Evolutionary conservation across 768 basidiomycete species (phyloP).

Genomic region (Filobasidium floriforme): DNA sequence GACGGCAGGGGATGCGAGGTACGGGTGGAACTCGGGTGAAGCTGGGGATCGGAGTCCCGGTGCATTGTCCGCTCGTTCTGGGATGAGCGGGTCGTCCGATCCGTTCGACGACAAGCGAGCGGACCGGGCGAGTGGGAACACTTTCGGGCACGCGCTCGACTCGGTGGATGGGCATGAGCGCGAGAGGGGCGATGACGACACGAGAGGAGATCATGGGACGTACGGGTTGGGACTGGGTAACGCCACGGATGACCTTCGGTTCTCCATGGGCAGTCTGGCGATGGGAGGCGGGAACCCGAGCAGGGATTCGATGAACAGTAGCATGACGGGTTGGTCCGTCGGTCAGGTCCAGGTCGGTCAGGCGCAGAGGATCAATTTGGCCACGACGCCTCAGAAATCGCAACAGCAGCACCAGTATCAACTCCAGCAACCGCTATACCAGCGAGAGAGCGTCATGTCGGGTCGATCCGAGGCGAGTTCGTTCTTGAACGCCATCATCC

Average conservation of each 20-base stretch:
- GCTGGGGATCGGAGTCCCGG: constrained; percentile 1
- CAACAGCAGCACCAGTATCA: not conserved
- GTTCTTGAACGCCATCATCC: constrained; percentile 41
- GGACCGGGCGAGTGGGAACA: constrained; percentile 3
- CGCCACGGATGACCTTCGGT: constrained; percentile 31
- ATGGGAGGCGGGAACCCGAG: constrained; percentile 19
- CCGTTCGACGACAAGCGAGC: constrained; percentile 17
- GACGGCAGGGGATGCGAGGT: constrained; percentile 2
- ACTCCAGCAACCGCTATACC: not conserved
- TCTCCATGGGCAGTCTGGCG: constrained; percentile 43
- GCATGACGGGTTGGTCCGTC: constrained; percentile 18
- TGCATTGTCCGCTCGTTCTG: not conserved
- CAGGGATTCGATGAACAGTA: constrained; percentile 30
- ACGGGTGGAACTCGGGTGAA: not conserved
- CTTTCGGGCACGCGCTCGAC: not conserved
- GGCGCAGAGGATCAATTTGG: not conserved
- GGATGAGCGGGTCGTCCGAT: constrained; percentile 4
- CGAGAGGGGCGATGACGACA: not conserved
- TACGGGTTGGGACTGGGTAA: constrained; percentile 5
- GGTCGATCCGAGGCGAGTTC: constrained; percentile 37
- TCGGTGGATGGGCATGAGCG: constrained; percentile 1
- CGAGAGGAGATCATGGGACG: not conserved
- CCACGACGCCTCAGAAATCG: constrained; percentile 1
- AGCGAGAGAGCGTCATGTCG: constrained; percentile 31
- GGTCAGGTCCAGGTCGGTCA: constrained; percentile 8